Evolutionary conservation across 2,329 filamentous ascomycete species (phyloP), one percentile per base, ranked within the genome.

Genomic region (Aspergillus sp.): DNA sequence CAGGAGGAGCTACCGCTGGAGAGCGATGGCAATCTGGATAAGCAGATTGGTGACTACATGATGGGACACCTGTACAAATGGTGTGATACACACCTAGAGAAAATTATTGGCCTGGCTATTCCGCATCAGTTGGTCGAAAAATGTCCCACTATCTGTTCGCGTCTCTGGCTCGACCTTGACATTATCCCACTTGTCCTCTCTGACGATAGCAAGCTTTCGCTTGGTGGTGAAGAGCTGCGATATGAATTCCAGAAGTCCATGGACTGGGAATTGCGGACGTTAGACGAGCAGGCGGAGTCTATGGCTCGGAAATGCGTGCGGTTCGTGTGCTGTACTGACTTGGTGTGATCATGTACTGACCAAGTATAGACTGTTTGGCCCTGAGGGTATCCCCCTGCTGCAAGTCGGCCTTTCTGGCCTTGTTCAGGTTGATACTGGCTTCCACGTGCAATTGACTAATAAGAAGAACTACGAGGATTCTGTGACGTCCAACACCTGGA

Each of bases 241-340:
- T 58, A 61, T 43, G 58, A 59, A 9, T 51, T 60, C 76, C 45
- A 70, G 64, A 74, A 65, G 49, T 60, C 24, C 48, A 58, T 56
- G 13, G 48, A 57, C 60, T 84, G 82, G 80, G 77, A 81, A 45
- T 71, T 76, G 34, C 85, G 85, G 68, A 76, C 81, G n/a, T 81
- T 92, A 4, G 90, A 93, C 65, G 90, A 95, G 70, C 87, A 92
- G 71, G 89, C 90, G 1, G 90, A 93, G 69, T 89, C 88, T 0
- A 89, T 93, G 83, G 88, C 87, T 2, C 82, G 90, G 60, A 93
- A 92, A 77, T 91, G 88, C 70, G 82, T 92, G 60, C 83, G 87
- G 87, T 89, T 74, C 17, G 53, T 57, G 43, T 48, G 15, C 22
- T 52, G 18, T 38, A n/a, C 18, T 17, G n/a, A 5, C n/a, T 22